A percentile compares a stretch with the other conserved stretches of the same genome.
Conservation (phyloP, 768 basidiomycete genomes). For the Phylloporus sp. region DNA sequence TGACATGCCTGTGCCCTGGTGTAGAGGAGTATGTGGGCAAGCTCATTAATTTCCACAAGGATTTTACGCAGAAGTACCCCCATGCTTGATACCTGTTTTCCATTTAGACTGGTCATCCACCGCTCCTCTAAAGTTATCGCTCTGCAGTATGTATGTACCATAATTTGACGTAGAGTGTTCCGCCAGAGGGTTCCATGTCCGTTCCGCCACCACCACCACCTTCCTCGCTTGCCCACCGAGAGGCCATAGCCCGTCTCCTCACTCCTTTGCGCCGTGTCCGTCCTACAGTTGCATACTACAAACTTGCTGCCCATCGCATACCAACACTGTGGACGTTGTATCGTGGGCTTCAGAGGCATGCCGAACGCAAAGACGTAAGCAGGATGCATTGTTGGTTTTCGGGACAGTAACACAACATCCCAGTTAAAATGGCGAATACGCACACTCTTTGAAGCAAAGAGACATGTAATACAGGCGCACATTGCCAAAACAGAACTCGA, state of each 20-base stretch:
- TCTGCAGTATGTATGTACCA: too few species aligned
- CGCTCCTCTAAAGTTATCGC: not conserved
- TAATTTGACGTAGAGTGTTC: not conserved
- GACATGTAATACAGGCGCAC: slow-evolving; percentile 50
- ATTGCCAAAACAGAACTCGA: slow-evolving; percentile 44
- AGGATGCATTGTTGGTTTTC: not conserved
- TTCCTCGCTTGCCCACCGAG: slow-evolving; percentile 47
- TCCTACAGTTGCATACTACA: slow-evolving; percentile 62
- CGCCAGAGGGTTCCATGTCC: slow-evolving; percentile 3
- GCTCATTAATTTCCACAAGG: slow-evolving; percentile 70
- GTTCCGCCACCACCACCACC: slow-evolving; percentile 14
- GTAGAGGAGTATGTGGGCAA: slow-evolving; percentile 89
- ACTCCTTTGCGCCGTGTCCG: slow-evolving; percentile 56
- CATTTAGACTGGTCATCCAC: not conserved
- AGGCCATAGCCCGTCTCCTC: slow-evolving; percentile 48
- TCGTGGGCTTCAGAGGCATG: slow-evolving; percentile 56
- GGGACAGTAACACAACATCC: not conserved
- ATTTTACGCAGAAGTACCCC: slow-evolving; percentile 52
- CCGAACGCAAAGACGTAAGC: slow-evolving; percentile 55
- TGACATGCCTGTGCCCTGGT: slow-evolving; percentile 93
- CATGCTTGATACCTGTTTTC: slow-evolving; percentile 10
- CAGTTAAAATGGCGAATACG: slow-evolving; percentile 60
- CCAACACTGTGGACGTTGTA: slow-evolving; percentile 80
- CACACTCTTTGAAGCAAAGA: slow-evolving; percentile 50
- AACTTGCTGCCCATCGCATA: slow-evolving; percentile 65